Conservation (phyloP, 208 protist species). For the Trichomonas tenax region DNA sequence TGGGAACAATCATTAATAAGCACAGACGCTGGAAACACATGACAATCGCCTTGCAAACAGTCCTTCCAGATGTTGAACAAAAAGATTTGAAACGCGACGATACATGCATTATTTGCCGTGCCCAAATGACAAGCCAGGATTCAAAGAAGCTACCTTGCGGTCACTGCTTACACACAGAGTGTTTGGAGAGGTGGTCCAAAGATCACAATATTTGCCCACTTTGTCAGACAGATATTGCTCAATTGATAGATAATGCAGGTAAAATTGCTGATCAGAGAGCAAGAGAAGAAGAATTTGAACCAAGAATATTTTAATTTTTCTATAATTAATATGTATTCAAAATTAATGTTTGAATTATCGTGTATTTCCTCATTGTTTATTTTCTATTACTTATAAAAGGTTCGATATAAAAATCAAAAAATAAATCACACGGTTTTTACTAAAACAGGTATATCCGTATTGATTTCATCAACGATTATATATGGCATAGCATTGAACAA, state of each 20-base stretch:
- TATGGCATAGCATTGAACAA: no score
- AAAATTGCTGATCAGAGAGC: background rate
- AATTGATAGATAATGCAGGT: background rate
- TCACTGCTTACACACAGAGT: background rate
- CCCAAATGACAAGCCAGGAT: background rate
- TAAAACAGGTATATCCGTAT: no score
- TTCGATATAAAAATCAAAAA: no score
- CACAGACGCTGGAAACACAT: background rate
- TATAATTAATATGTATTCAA: no score
- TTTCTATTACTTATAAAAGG: no score
- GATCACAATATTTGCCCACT: background rate
- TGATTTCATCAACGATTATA: no score
- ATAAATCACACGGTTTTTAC: no score
- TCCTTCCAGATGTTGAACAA: background rate
- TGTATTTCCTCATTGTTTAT: no score
- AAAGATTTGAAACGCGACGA: background rate
- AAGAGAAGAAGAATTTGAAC: background rate
- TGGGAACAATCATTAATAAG: background rate
- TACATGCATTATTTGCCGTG: background rate
- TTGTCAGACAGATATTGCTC: background rate
- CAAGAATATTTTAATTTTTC: no score
- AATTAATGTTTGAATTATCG: no score
- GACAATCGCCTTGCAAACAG: background rate
- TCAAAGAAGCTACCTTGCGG: background rate
- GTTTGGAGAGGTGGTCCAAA: background rate